These are phyloP conservation scores for Zymoseptoria brevis DNA, from an alignment of 2,329 filamentous ascomycete genomes.

Conservation along the genomic window DNA sequence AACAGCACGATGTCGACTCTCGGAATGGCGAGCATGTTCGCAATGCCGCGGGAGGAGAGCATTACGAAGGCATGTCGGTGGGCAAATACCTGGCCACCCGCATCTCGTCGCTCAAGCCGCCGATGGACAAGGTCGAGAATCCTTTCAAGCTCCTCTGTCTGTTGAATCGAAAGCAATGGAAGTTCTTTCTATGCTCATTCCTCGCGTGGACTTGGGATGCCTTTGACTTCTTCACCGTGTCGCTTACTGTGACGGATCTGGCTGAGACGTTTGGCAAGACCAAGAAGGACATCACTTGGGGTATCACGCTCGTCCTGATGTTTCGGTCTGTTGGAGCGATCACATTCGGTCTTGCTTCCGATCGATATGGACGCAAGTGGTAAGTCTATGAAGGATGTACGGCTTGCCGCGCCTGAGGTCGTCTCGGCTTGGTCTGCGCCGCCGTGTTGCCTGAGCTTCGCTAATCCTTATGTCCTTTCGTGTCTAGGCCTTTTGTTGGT, in stretches of 20 bases:
- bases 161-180: conserved; percentile 50
- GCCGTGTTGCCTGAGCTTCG: too few species aligned
- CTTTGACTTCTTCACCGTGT: conserved; percentile 57
- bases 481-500: neutral
- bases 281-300: conserved; percentile 54
- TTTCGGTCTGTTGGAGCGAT: conserved; percentile 52
- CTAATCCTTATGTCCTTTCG: too few species aligned
- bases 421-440: too few species aligned
- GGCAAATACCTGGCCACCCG: conserved; percentile 47
- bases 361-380: conserved; percentile 27
- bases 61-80: conserved; percentile 27
- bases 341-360: conserved; percentile 43
- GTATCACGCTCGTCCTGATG: conserved; percentile 50
- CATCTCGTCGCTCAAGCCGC: conserved; percentile 47
- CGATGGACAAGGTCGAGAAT: conserved; percentile 47
- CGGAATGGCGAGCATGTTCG: neutral
- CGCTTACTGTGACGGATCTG: conserved; percentile 46
- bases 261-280: conserved; percentile 47
- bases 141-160: conserved; percentile 45
- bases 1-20: neutral
- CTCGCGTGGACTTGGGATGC: conserved; percentile 49
- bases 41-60: neutral
- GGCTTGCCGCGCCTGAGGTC: too few species aligned
- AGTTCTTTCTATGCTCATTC: conserved; percentile 47
- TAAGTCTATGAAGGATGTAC: neutral